Conservation (phyloP, 441 rosid species). For the Populus trichocarpa region DNA sequence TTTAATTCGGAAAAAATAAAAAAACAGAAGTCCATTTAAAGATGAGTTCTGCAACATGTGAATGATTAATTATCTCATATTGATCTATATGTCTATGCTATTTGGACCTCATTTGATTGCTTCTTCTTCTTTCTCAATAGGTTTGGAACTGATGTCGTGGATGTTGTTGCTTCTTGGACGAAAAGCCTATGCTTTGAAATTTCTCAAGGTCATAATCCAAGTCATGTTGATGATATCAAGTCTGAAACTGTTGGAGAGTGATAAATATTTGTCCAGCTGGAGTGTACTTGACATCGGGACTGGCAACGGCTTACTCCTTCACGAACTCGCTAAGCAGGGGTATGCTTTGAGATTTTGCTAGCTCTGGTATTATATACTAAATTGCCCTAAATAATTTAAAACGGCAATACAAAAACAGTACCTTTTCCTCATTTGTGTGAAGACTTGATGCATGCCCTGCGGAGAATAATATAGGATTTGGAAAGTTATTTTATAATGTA, state of each 20-base stretch:
- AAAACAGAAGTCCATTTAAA: no score
- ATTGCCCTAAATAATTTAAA: constrained; percentile 9
- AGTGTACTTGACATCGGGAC: constrained; percentile 93
- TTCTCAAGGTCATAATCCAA: constrained; percentile 48
- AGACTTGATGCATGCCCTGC: no score
- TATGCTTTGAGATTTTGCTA: constrained; percentile 39
- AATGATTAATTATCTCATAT: not conserved
- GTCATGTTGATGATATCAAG: constrained; percentile 37
- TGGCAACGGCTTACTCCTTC: constrained; percentile 92
- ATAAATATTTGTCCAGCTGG: constrained; percentile 68
- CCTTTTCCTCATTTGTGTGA: no score
- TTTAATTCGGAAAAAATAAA: no score
- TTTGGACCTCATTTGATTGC: not conserved
- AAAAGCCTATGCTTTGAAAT: constrained; percentile 64
- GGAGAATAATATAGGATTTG: no score
- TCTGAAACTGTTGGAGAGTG: constrained; percentile 46
- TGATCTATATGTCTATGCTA: not conserved
- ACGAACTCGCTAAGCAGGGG: constrained; percentile 95
- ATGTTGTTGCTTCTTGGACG: constrained; percentile 83
- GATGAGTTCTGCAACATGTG: no score
- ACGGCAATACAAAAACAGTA: not conserved
- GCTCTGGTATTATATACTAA: constrained; percentile 24
- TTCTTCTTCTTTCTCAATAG: constrained; percentile 29
- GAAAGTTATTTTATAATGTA: no score
- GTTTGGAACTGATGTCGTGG: constrained; percentile 94